phyloP scores from a whole-genome alignment of 1,284 basidiomycete genomes.

The Pseudozyma pruni region DNA sequence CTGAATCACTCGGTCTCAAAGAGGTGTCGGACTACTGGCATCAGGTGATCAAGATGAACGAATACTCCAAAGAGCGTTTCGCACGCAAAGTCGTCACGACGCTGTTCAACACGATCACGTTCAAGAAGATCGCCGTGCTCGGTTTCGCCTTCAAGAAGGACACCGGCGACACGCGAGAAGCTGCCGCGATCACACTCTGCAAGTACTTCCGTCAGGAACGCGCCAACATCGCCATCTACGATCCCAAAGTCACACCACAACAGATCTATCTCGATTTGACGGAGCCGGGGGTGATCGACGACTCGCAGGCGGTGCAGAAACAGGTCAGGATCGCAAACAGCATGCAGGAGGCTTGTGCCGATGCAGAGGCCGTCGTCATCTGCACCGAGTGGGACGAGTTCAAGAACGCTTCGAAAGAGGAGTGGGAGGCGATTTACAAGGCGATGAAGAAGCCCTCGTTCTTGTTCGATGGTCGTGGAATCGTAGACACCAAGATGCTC shows the following conservation, averaged over 20 bases:
- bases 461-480: conserved; percentile 84
- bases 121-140: conserved; percentile 94
- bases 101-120: conserved; percentile 96
- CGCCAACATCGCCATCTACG: conserved; percentile 87
- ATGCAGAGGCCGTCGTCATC: conserved; percentile 90
- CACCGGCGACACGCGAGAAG: conserved; percentile 77
- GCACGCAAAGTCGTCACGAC: conserved; percentile 72
- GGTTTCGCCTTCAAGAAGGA: conserved; percentile 75
- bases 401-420: conserved; percentile 74
- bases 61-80: conserved; percentile 67
- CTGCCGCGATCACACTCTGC: conserved; percentile 93
- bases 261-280: conserved; percentile 72
- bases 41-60: conserved; percentile 69
- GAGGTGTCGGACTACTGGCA: conserved; percentile 98
- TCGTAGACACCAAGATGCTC: conserved; percentile 83
- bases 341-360: conserved; percentile 86
- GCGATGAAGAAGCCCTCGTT: conserved; percentile 87
- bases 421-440: conserved; percentile 86
- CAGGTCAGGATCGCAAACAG: conserved; percentile 81
- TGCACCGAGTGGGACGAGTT: conserved; percentile 84
- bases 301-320: conserved; percentile 77
- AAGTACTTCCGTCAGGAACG: conserved; percentile 91
- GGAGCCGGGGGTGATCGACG: conserved; percentile 72
- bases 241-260: conserved; percentile 78
- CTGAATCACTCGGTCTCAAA: conserved; percentile 90